Conservation (phyloP, 768 basidiomycete genomes). For the Auricularia heimuer region DNA sequence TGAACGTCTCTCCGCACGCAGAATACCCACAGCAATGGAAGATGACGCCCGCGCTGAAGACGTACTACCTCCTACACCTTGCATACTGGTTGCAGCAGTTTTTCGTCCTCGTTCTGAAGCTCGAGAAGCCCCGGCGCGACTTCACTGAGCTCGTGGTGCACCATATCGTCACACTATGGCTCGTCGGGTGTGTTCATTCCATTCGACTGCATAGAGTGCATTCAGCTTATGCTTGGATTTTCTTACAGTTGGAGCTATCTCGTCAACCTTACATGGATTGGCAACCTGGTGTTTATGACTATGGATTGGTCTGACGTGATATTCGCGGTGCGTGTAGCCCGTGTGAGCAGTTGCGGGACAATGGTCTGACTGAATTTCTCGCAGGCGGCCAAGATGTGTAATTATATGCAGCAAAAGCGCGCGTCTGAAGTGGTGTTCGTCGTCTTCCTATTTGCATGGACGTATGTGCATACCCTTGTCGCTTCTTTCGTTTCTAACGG, state of each 20-base stretch:
- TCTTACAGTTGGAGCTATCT: slow-evolving; percentile 69
- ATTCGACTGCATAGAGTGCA: too few relatives aligned
- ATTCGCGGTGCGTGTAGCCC: slow-evolving; percentile 52
- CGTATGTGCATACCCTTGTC: slow-evolving; percentile 39
- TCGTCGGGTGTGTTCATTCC: slow-evolving; percentile 56
- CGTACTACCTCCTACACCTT: slow-evolving; percentile 88
- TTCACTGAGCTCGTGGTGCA: slow-evolving; percentile 79
- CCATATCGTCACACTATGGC: slow-evolving; percentile 90
- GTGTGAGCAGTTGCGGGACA: too few relatives aligned
- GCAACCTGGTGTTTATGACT: slow-evolving; percentile 85
- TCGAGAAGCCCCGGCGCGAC: slow-evolving; percentile 95
- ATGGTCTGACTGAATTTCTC: neutral
- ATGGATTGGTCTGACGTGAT: slow-evolving; percentile 94
- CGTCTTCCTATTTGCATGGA: slow-evolving; percentile 66
- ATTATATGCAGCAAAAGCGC: slow-evolving; percentile 67
- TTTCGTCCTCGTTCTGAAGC: slow-evolving; percentile 66
- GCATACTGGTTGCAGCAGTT: slow-evolving; percentile 95
- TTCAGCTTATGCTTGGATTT: neutral
- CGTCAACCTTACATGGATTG: slow-evolving; percentile 74
- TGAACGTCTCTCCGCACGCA: slow-evolving; percentile 17
- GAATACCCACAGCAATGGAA: slow-evolving; percentile 78
- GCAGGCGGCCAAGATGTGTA: slow-evolving; percentile 76
- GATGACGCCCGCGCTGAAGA: slow-evolving; percentile 76
- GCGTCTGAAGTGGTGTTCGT: slow-evolving; percentile 55
- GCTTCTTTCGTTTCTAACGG: neutral